These are phyloP conservation scores for Clavispora phyllophila DNA, from an alignment of 805 yeast genomes.

Conservation along the genomic window DNA sequence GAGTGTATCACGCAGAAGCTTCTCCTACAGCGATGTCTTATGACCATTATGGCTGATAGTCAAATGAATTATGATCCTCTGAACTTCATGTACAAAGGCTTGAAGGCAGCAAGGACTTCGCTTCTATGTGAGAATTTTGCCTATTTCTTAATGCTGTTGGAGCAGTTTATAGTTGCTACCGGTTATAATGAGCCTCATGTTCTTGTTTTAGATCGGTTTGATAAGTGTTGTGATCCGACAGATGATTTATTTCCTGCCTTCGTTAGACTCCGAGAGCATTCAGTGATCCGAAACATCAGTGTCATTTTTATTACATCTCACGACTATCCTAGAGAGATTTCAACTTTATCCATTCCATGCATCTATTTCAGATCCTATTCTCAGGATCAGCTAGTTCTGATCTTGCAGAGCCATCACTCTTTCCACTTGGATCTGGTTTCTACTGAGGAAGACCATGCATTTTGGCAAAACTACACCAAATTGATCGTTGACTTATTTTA, in stretches of 20 bases:
- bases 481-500: conserved; percentile 42
- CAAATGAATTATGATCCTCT: conserved; percentile 18
- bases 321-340: conserved; percentile 32
- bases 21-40: conserved; percentile 39
- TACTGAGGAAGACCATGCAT: conserved; percentile 17
- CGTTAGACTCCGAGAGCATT: conserved; percentile 39
- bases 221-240: conserved; percentile 40
- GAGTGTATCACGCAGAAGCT: conserved; percentile 38
- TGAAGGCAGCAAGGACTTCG: conserved; percentile 21
- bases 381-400: conserved; percentile 30
- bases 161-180: conserved; percentile 30
- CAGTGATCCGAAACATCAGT: conserved; percentile 25
- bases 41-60: conserved; percentile 32
- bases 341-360: conserved; percentile 37
- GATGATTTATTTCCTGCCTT: conserved; percentile 38
- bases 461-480: conserved; percentile 41
- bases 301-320: conserved; percentile 39
- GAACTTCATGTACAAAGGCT: conserved; percentile 22
- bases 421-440: conserved; percentile 17
- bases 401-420: conserved; percentile 29
- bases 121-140: conserved; percentile 37
- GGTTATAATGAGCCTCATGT: conserved; percentile 33
- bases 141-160: conserved; percentile 37
- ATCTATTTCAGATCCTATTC: conserved; percentile 37
- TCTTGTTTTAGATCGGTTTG: conserved; percentile 45